Evolutionary conservation across 805 yeast genomes (phyloP).

Genomic region (Candida bentonensis): DNA sequence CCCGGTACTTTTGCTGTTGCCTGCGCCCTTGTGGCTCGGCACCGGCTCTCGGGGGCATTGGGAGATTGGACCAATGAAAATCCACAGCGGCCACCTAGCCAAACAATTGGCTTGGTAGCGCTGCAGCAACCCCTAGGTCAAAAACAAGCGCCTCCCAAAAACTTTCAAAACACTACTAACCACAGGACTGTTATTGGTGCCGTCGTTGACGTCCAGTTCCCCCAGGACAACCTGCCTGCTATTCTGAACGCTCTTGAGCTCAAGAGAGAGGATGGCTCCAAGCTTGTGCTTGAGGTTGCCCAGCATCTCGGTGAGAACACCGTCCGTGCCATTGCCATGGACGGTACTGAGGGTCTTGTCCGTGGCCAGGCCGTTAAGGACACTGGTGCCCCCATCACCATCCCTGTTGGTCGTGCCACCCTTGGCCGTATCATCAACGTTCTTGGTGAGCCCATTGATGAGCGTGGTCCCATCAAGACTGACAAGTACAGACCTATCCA

Average conservation of each 20-base stretch:
- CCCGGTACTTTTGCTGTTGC: background rate
- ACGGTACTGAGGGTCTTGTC: slow-evolving; percentile 99
- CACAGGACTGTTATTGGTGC: slow-evolving; percentile 97
- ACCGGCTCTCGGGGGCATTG: slow-evolving; percentile 2
- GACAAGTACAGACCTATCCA: slow-evolving; percentile 95
- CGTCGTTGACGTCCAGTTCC: slow-evolving; percentile 96
- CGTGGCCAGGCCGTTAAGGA: slow-evolving; percentile 88
- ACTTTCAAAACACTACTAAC: slow-evolving; percentile 2
- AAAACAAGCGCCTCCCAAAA: slow-evolving; percentile 3
- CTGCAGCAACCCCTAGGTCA: background rate
- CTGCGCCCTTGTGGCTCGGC: background rate
- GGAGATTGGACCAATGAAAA: slow-evolving; percentile 1
- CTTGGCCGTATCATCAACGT: slow-evolving; percentile 97
- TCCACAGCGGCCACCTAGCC: background rate
- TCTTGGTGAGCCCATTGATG: slow-evolving; percentile 98
- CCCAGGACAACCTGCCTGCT: slow-evolving; percentile 93
- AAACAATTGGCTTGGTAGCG: background rate
- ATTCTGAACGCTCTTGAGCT: slow-evolving; percentile 93
- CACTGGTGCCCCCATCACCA: slow-evolving; percentile 97
- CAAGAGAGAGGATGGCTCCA: slow-evolving; percentile 56
- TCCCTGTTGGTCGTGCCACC: slow-evolving; percentile 98
- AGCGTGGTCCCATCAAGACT: slow-evolving; percentile 95
- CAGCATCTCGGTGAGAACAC: slow-evolving; percentile 99
- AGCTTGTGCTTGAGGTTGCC: slow-evolving; percentile 92
- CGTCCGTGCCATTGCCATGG: slow-evolving; percentile 99